Evolutionary conservation across 768 basidiomycete genomes (phyloP).

Genomic region (Lentinula edodes): DNA sequence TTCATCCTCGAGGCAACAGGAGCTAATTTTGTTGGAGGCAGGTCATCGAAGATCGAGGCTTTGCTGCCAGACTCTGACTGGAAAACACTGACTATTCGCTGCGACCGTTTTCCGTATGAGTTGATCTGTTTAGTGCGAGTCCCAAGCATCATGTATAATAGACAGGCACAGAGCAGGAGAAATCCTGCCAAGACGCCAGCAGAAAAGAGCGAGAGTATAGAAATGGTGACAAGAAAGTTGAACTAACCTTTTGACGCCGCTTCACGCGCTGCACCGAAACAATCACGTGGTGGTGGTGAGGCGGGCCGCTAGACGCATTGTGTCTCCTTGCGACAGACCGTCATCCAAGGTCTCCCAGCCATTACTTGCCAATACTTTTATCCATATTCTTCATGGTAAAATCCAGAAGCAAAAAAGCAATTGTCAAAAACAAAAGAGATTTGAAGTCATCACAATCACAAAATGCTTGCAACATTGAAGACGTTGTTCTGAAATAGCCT

Average conservation of each 20-base stretch:
- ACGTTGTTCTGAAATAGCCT: too few species aligned
- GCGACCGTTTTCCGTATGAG: conserved; percentile 58
- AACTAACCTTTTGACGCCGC: not conserved
- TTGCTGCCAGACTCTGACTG: conserved; percentile 23
- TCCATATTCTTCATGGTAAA: too few species aligned
- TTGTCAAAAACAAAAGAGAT: too few species aligned
- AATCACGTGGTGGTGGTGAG: too few species aligned
- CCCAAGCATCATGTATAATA: conserved; percentile 40
- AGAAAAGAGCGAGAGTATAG: conserved; percentile 12
- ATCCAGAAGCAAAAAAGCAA: too few species aligned
- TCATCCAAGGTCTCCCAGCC: too few species aligned
- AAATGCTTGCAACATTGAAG: too few species aligned
- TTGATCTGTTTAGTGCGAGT: conserved; percentile 60
- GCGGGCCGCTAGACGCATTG: too few species aligned
- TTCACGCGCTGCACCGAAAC: too few species aligned
- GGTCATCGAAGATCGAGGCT: conserved; percentile 36
- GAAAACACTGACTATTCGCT: conserved; percentile 51
- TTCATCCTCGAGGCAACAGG: conserved; percentile 41
- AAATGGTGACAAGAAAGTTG: conserved; percentile 2
- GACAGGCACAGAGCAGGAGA: not conserved
- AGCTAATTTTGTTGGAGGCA: conserved; percentile 29
- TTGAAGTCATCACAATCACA: too few species aligned
- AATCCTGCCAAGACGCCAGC: not conserved
- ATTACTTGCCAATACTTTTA: too few species aligned
- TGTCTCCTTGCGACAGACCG: too few species aligned